Evolutionary conservation across 2,329 filamentous ascomycete species (phyloP), one percentile per base, ranked within the genome.

Genomic region (Trichoderma arundinaceum): DNA sequence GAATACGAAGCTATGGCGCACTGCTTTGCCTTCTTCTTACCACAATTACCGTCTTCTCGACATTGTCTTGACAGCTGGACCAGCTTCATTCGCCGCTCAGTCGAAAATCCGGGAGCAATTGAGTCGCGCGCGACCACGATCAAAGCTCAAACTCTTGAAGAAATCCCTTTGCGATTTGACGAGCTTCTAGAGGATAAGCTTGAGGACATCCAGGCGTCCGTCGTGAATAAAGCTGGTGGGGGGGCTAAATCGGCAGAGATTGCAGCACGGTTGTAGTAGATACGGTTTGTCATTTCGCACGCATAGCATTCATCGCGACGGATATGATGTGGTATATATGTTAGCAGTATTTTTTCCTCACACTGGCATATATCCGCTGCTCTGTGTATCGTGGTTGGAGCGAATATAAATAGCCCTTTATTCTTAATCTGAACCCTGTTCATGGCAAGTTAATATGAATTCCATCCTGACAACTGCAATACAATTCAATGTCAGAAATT

Each of bases 1-100:
- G 86, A 92, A 77, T 95, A 88, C 74, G 88, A 93, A 74, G 89
- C 87, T 3, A 94, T 94, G 91, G 90, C 92, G 62, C 91, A 94
- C 77, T 87, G 86, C 70, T 94, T 92, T 73, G 86, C 84, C 0
- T 71, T 87, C 68, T 68, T 91, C 1, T 77, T 92, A 64, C 76
- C 81, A 1, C 76, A 77, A 4, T 74, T 82, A 2, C 73, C 79
- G 1, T 81, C 77, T 35, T 77, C 83, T 2, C 77, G 73, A 69
- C 80, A 83, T 54, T 90, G 86, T 71, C 83, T 86, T 65, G 75
- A 81, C 13, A 77, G 79, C 3, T 87, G 87, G 84, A 77, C 84
- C 0, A 76, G 74, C 1, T 92, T 92, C 68, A 83, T 88, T 28
- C 77, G 69, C 32, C 69, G 72, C 17, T 81, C 74, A 1, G 78